These are phyloP conservation scores for Dactylellina cionopaga DNA, from an alignment of 2,329 filamentous ascomycete species.

Conservation along the genomic window DNA sequence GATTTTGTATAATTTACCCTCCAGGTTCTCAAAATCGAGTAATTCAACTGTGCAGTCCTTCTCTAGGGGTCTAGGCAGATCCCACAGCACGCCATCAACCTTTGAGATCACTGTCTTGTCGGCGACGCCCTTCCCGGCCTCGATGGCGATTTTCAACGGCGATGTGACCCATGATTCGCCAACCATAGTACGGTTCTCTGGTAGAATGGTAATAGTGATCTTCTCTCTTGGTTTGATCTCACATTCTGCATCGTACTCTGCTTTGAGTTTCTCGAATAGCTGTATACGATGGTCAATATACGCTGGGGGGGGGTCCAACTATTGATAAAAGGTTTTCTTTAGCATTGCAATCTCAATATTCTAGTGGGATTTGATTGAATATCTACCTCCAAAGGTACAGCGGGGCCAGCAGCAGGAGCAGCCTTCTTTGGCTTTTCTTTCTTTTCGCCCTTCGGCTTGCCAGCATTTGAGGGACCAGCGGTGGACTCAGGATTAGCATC, in stretches of 20 bases:
- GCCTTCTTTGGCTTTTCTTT: conserved; percentile 64
- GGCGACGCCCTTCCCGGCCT: conserved; percentile 83
- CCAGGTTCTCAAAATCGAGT: conserved; percentile 77
- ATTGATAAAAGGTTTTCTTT: conserved; percentile 20
- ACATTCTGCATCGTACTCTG: conserved; percentile 78
- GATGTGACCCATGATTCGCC: conserved; percentile 81
- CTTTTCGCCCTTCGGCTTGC: conserved; percentile 64
- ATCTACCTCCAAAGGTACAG: conserved; percentile 63
- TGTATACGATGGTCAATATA: conserved; percentile 85
- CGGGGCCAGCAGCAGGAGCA: conserved; percentile 58
- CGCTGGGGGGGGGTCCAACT: conserved; percentile 70
- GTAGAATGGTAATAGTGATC: conserved; percentile 47
- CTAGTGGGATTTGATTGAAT: not conserved
- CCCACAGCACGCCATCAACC: conserved; percentile 89
- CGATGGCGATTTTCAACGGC: conserved; percentile 78
- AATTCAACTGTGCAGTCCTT: conserved; percentile 85
- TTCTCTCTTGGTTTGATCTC: conserved; percentile 31
- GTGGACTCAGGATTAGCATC: conserved; percentile 61
- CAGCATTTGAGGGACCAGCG: conserved; percentile 58
- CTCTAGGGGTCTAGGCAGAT: conserved; percentile 89
- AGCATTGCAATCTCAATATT: too few relatives aligned
- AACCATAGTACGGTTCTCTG: conserved; percentile 33
- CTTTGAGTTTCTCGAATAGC: conserved; percentile 88
- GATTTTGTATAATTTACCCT: conserved; percentile 53
- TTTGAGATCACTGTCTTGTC: conserved; percentile 87